Evolutionary conservation across 2,329 filamentous ascomycete species (phyloP), one percentile per base, ranked within the genome.

Genomic region (Trichophyton equinum): DNA sequence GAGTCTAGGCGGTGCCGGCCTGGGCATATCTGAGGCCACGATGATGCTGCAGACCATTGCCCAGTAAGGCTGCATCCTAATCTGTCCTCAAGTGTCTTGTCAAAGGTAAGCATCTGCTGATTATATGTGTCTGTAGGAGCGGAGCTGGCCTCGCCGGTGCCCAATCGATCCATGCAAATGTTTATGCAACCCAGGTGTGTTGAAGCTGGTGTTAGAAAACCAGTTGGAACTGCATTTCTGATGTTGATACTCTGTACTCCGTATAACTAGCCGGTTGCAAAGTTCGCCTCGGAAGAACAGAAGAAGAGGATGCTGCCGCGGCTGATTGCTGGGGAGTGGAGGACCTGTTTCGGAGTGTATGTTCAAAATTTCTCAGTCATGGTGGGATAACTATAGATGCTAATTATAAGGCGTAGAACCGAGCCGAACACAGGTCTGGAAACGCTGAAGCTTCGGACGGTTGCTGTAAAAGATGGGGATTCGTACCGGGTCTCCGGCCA

Each of bases 31-130:
- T 0, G 89, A 94, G 70, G 89, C 89, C 0, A 89, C 86, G 0
- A 88, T 92, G 81, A 92, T 94, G 88, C 81, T 94, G 78, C 89
- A 95, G 68, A 88, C 88, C 1, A 88, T 91, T 61, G 78, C 86
- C 0, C 86, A 91, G 74, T 85, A 66, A 13, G 69, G 58, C 36
- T n/a, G n/a, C 25, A 58, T 13, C 25, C 3, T 36, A 6, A 20
- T 42, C 5, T 61, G 11, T 22, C 11, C 13, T 47, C 20, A 9
- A 20, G 20, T 11, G 9, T 11, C 6, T 25, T 27, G 3, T 1
- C n/a, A 15, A 30, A 13, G 27, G 22, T 64, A 64, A 22, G 13
- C 20, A 25, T 6, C 13, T 22, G 8, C 25, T 15, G 11, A 25
- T 25, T 25, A 5, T 4, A 25, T 27, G 11, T 22, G 20, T 11